phyloP scores from a whole-genome alignment of 768 basidiomycete genomes.

The Lactarius hengduanensis region DNA sequence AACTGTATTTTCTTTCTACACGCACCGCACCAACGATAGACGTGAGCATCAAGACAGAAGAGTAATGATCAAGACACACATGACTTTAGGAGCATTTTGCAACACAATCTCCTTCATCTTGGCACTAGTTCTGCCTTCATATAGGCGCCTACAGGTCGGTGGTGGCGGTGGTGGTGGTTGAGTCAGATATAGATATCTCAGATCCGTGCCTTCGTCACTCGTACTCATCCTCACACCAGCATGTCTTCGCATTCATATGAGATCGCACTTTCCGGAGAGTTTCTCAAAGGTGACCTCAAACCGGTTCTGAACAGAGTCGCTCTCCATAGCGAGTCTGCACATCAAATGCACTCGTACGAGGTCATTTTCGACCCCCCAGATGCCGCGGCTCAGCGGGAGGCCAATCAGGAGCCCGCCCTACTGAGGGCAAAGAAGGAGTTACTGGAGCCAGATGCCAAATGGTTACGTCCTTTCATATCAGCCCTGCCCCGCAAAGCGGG shows the following conservation, averaged over 20 bases:
- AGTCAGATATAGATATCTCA: slow-evolving; percentile 11
- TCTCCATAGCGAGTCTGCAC: slow-evolving; percentile 74
- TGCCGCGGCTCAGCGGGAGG: slow-evolving; percentile 59
- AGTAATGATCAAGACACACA: slow-evolving; percentile 7
- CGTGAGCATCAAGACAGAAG: not conserved
- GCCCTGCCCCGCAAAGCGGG: slow-evolving; percentile 2
- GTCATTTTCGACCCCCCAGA: slow-evolving; percentile 80
- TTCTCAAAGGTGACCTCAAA: slow-evolving; percentile 73
- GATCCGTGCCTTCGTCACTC: slow-evolving; percentile 1
- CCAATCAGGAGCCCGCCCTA: slow-evolving; percentile 61
- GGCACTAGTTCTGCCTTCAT: slow-evolving; percentile 11
- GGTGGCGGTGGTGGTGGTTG: not conserved
- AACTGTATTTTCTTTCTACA: slow-evolving; percentile 94
- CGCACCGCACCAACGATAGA: slow-evolving; percentile 1
- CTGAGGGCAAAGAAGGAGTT: slow-evolving; percentile 77
- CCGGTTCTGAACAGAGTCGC: slow-evolving; percentile 79
- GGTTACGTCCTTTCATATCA: slow-evolving; percentile 43
- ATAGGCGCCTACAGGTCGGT: not conserved
- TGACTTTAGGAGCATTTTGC: slow-evolving; percentile 27
- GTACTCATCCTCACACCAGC: not conserved
- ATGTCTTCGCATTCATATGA: slow-evolving; percentile 62
- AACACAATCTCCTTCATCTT: slow-evolving; percentile 26
- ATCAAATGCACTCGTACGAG: slow-evolving; percentile 71
- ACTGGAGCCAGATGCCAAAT: slow-evolving; percentile 57
- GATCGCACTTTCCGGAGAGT: slow-evolving; percentile 80